Base-by-base conservation (phyloP, 306 rosid species). In the Gynostemma pentaphyllum region DNA sequence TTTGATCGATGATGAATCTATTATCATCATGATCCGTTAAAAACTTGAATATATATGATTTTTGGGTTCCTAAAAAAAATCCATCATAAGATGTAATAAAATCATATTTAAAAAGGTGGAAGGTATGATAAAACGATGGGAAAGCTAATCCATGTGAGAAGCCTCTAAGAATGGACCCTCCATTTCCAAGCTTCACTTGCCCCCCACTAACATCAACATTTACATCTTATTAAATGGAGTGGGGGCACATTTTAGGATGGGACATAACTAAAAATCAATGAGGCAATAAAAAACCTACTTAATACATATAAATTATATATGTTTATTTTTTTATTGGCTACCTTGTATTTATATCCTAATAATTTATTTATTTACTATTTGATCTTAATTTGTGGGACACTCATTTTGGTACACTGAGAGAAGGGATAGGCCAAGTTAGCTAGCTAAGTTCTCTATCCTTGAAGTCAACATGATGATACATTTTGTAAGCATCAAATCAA, bases 201-300 rank as follows among this genome's bases (percentile, higher is more conserved):
- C 74, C 68, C 74, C 80, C 82, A 73, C 85, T 71, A 78, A 73
- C 80, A 62, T 71, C 79, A 64, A 42, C 68, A 69, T 74, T 81
- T 73, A 28, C 30, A 63, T 37, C 65, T 71, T 75, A 80, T 64
- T 59, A 37, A 56, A 59, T 59, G 47, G 18, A 66, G 69, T 62
- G 24, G 76, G 88, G 73, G 56, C 88, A 74, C 68, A 62, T 49
- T 42, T 5, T 15, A n/a, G 47, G 81, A 80, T 76, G 74, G 70
- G 89, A 78, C 86, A 76, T 63, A 48, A 77, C 75, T 36, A 27
- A 36, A 69, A 69, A 39, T 69, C 68, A 51, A 65, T 62, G 22
- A 13, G 9, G 26, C 70, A 46, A 16, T 70, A 55, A 53, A 68
- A 48, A 51, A 75, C 59, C 53, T 9, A 34, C 18, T 19, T 10